Conservation (phyloP, 345 rosid genomes). For the Hibiscus tridactylites region DNA sequence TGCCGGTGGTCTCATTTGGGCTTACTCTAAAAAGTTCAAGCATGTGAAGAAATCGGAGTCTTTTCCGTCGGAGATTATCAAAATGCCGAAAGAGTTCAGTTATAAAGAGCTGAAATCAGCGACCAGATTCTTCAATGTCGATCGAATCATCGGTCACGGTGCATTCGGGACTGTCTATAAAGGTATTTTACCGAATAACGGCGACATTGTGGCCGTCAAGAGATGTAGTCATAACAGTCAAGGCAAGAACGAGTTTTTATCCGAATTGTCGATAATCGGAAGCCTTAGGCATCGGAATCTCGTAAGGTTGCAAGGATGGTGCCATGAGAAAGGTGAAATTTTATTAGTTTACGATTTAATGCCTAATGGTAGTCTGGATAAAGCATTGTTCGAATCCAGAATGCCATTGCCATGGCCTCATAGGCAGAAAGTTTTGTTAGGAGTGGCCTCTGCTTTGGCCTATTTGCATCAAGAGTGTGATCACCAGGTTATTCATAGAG, state of each 20-base stretch:
- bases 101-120: slow-evolving; percentile 82
- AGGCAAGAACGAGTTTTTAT: slow-evolving; percentile 78
- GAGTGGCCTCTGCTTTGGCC: slow-evolving; percentile 89
- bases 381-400: slow-evolving; percentile 80
- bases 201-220: slow-evolving; percentile 80
- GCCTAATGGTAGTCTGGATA: slow-evolving; percentile 95
- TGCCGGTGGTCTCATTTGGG: slow-evolving; percentile 70
- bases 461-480: slow-evolving; percentile 97
- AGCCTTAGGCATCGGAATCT: slow-evolving; percentile 87
- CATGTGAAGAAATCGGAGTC: slow-evolving; percentile 45
- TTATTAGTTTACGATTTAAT: slow-evolving; percentile 76
- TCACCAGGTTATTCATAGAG: slow-evolving; percentile 91
- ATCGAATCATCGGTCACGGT: slow-evolving; percentile 78
- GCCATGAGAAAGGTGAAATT: slow-evolving; percentile 89
- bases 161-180: slow-evolving; percentile 92
- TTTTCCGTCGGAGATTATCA: slow-evolving; percentile 67
- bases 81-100: slow-evolving; percentile 81
- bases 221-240: slow-evolving; percentile 82
- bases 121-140: slow-evolving; percentile 59
- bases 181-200: slow-evolving; percentile 60
- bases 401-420: slow-evolving; percentile 64
- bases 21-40: slow-evolving; percentile 52
- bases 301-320: slow-evolving; percentile 87
- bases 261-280: slow-evolving; percentile 81
- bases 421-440: slow-evolving; percentile 61